phyloP scores from a whole-genome alignment of 192 early-diverging fungal genomes.

The Backusella liffmaniae region DNA sequence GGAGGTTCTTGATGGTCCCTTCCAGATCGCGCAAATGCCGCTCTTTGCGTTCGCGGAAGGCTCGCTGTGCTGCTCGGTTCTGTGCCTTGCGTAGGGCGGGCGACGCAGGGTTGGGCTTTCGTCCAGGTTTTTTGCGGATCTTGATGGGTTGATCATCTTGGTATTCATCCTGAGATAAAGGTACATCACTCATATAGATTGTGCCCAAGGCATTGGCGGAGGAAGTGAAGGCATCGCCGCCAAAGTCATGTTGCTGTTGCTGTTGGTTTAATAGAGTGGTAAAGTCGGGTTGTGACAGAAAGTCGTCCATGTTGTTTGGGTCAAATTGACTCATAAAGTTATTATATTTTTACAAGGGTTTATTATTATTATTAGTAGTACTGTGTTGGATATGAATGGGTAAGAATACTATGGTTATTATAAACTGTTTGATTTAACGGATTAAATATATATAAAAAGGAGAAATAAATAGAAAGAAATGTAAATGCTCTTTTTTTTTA shows the following conservation, averaged over 20 bases:
- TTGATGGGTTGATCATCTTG: constrained; percentile 35
- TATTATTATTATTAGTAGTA: background rate
- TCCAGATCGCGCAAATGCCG: constrained; percentile 76
- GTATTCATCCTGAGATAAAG: background rate
- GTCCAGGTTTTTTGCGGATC: constrained; percentile 55
- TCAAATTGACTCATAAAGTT: background rate
- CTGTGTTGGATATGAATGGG: background rate
- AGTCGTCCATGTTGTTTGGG: background rate
- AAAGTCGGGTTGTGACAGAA: constrained; percentile 2
- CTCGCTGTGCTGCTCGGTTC: constrained; percentile 87
- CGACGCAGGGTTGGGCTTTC: constrained; percentile 59
- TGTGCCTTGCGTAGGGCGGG: constrained; percentile 67
- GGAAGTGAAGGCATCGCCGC: background rate
- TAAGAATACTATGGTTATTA: too few species aligned
- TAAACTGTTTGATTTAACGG: background rate
- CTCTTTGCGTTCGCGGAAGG: constrained; percentile 87
- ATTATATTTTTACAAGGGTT: background rate
- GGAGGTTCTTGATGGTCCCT: constrained; percentile 64
- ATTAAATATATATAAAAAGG: background rate
- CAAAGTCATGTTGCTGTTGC: background rate
- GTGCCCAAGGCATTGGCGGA: background rate
- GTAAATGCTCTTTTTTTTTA: background rate
- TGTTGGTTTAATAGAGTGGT: background rate
- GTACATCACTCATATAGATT: constrained; percentile 3
- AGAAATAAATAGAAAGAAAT: background rate